Evolutionary conservation across 257 asterid genomes (phyloP), one percentile per base, ranked within the genome.

Genomic region (Capsicum pubescens): DNA sequence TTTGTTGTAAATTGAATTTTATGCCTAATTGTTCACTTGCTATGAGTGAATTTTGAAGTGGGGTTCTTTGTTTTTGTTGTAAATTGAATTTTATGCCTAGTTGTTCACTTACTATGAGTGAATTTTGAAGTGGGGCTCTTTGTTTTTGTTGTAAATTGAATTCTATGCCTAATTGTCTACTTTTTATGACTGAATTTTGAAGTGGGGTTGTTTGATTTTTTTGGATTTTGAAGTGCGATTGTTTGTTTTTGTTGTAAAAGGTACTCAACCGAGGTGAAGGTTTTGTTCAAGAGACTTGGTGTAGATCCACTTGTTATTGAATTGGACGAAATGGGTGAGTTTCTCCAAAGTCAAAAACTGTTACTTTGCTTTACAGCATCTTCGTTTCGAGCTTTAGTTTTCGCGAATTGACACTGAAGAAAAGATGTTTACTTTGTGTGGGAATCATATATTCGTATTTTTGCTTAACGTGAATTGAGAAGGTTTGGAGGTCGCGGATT

Each of bases 301-400:
- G 98, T 88, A 90, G 95, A 94, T 76, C 96, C 98, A 42, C 86
- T 91, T 84, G 96, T 95, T 59, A 77, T 95, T 87, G 99, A 95
- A 85, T 90, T 95, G 93, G 98, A 96, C 76, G 88, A 87, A 87
- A 85, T 94, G 90, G 98, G 98, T 94, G 87, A 32, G 90, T 15
- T 86, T 46, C 26, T 55, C 44, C 44, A 14, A 17, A 82, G 46
- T 48, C 13, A n/a, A 66, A 32, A 12, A 42, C 21, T 21, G 19
- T 66, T 5, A 21, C 9, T 21, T 9, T 50, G 10, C 52, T 72
- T 56, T 5, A 16, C 9, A 13, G 39, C 81, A 15, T 17, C 19
- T 64, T 52, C 8, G 50, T 55, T 52, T 7, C 14, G 44, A 74
- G 64, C 15, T 3, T 77, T 13, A 14, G 80, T 0, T 74, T 85